Evolutionary conservation across 768 basidiomycete genomes (phyloP).

Genomic region (Dendrothele bispora): DNA sequence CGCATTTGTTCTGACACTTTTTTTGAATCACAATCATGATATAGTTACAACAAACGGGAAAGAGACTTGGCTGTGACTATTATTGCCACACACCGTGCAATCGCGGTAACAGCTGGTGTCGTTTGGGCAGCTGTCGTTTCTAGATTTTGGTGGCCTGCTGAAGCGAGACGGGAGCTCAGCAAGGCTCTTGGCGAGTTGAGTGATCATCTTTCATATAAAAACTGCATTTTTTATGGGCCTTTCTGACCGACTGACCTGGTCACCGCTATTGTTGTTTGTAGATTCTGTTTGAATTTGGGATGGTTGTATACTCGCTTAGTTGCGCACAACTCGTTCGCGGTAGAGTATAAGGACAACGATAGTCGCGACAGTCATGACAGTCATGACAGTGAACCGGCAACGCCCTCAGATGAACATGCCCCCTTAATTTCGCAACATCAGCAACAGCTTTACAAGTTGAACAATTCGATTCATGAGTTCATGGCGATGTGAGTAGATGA

Average conservation of each 20-base stretch:
- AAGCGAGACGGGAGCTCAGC: conserved; percentile 85
- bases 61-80: conserved; percentile 56
- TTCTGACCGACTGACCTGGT: not conserved
- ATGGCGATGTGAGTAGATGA: conserved; percentile 93
- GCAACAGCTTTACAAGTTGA: no score
- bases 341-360: conserved; percentile 37
- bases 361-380: not conserved
- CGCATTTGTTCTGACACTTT: no score
- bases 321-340: conserved; percentile 77
- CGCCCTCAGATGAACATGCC: not conserved
- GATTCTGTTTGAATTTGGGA: conserved; percentile 90
- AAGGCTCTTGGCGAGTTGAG: conserved; percentile 81
- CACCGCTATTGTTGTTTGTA: conserved; percentile 29
- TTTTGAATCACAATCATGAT: no score
- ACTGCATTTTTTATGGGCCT: conserved; percentile 6
- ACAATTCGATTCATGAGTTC: conserved; percentile 75
- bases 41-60: conserved; percentile 79
- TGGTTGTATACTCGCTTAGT: conserved; percentile 95
- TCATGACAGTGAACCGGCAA: not conserved
- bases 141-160: conserved; percentile 93
- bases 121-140: conserved; percentile 89
- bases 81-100: conserved; percentile 75
- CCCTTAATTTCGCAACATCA: conserved; percentile 15
- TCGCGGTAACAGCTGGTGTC: conserved; percentile 83
- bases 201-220: not conserved